Base-by-base conservation (phyloP, 306 rosid genomes). In the Citrullus amarus region DNA sequence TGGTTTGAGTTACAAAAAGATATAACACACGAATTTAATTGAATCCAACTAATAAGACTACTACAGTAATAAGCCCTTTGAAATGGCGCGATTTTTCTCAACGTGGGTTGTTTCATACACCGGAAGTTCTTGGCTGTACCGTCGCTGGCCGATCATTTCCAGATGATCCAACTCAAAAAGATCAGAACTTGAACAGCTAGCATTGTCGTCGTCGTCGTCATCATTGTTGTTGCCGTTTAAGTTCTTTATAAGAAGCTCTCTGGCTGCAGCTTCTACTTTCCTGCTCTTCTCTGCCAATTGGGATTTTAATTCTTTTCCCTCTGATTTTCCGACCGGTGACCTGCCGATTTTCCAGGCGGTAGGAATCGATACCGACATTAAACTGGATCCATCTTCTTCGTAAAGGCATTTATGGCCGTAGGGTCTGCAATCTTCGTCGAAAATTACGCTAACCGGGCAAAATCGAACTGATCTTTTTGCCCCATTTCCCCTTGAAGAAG, bases 121-220 rank as follows among this genome's bases (percentile, higher is more conserved):
- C 0, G 97, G 99, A 81, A 95, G 96, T 73, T 95, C 97, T 81
- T 91, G 86, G 4, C 72, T 36, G 43, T 85, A 92, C 87, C 89
- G 79, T 72, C 84, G 63, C 16, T 83, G 83, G 6, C 86, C 91
- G 18, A 86, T 80, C 46, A 85, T 81, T 1, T 81, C 41, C 2
- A 95, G 75, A 68, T 95, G 99, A 80, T 95, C 97, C 36, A 95
- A 93, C 85, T 95, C 99, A 32, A 95, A 95, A 77, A 95, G 96
- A 87, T 95, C 99, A 2, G 97, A 92, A 85, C 99, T 95, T 15
- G 97, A 84, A 86, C 74, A 85, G 72, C 99, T 82, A 1, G 85
- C 89, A 8, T 82, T 91, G 8, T 93, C 98, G 0, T 82, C 91
- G 3, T 82, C 90, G 0, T 83, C 84, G 0, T 72, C 89, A 0